Percentiles rank a stretch among this genome's conserved stretches.
phyloP scores from a whole-genome alignment of 768 basidiomycete genomes.

The Mycena olivaceomarginata region DNA sequence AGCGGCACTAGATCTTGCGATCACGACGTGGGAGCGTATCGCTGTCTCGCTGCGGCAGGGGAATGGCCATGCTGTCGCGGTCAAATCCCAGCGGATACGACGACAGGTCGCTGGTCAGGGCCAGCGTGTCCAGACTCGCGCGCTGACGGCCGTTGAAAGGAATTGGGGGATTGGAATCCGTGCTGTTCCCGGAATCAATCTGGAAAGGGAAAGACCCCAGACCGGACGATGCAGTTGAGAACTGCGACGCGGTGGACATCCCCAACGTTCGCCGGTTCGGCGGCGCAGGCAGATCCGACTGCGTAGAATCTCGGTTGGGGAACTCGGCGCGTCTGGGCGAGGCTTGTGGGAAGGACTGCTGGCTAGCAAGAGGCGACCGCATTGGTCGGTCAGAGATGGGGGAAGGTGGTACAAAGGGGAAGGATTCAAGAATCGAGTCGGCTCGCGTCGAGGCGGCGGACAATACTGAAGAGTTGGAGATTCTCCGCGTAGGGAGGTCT shows the following conservation, averaged over 20 bases:
- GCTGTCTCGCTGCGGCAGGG: slow-evolving; percentile 46
- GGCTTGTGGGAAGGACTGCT: slow-evolving; percentile 65
- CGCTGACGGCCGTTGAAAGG: slow-evolving; percentile 73
- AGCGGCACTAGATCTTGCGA: slow-evolving; percentile 34
- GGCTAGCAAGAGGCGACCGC: slow-evolving; percentile 81
- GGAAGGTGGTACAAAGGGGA: slow-evolving; percentile 93
- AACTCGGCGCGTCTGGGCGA: slow-evolving; percentile 32
- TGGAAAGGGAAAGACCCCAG: slow-evolving; percentile 92
- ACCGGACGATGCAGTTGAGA: slow-evolving; percentile 88
- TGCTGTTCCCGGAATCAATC: slow-evolving; percentile 76
- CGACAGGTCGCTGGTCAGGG: slow-evolving; percentile 87
- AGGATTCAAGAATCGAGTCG: slow-evolving; percentile 90
- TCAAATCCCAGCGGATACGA: slow-evolving; percentile 91
- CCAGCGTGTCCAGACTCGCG: slow-evolving; percentile 91
- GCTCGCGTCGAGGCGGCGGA: slow-evolving; percentile 84
- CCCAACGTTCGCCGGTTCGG: slow-evolving; percentile 79
- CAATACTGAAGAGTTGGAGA: slow-evolving; percentile 80
- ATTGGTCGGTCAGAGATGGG: slow-evolving; percentile 90
- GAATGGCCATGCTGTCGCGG: slow-evolving; percentile 61
- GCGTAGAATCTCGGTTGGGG: slow-evolving; percentile 45
- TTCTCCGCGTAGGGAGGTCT: slow-evolving; percentile 65
- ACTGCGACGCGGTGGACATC: slow-evolving; percentile 84
- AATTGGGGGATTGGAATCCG: slow-evolving; percentile 60
- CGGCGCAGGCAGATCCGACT: slow-evolving; percentile 67
- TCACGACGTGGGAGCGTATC: slow-evolving; percentile 44